phyloP scores from a whole-genome alignment of 192 early-diverging fungal genomes.

The Linnemannia elongata region DNA sequence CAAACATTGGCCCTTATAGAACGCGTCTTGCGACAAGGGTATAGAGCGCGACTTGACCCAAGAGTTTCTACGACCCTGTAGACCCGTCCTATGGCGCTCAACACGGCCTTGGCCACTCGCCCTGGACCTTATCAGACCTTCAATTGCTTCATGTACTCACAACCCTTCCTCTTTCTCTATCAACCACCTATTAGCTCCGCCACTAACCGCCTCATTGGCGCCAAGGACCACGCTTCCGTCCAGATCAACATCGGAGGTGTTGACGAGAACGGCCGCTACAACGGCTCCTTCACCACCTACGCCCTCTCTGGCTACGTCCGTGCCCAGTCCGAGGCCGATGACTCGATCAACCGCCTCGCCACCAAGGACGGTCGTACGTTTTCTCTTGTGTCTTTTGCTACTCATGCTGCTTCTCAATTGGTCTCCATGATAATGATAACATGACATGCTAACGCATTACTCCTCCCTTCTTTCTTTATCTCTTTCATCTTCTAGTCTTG shows the following conservation, averaged over 20 bases:
- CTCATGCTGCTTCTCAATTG: too few relatives aligned
- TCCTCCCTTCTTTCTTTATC: not conserved
- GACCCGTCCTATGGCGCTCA: not conserved
- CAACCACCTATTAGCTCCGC: constrained; percentile 78
- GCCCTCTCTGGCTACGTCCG: constrained; percentile 95
- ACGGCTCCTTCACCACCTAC: constrained; percentile 85
- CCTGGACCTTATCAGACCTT: not conserved
- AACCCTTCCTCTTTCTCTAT: not conserved
- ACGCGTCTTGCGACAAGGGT: not conserved
- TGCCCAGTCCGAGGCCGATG: constrained; percentile 91
- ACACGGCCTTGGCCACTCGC: not conserved
- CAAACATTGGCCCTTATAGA: not conserved
- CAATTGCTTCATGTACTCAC: not conserved
- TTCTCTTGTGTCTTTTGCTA: not conserved
- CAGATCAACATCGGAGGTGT: constrained; percentile 98
- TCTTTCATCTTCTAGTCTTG: constrained; percentile 58
- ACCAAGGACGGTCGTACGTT: constrained; percentile 76
- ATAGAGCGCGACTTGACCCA: not conserved
- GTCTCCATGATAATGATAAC: not conserved
- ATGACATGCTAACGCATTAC: not conserved
- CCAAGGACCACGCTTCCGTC: constrained; percentile 99
- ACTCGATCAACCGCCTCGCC: constrained; percentile 96
- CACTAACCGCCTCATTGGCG: constrained; percentile 97
- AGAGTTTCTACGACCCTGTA: not conserved
- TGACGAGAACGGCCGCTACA: constrained; percentile 84